These are phyloP conservation scores for Colletotrichum destructivum DNA, from an alignment of 2,329 filamentous ascomycete genomes.

Conservation along the genomic window DNA sequence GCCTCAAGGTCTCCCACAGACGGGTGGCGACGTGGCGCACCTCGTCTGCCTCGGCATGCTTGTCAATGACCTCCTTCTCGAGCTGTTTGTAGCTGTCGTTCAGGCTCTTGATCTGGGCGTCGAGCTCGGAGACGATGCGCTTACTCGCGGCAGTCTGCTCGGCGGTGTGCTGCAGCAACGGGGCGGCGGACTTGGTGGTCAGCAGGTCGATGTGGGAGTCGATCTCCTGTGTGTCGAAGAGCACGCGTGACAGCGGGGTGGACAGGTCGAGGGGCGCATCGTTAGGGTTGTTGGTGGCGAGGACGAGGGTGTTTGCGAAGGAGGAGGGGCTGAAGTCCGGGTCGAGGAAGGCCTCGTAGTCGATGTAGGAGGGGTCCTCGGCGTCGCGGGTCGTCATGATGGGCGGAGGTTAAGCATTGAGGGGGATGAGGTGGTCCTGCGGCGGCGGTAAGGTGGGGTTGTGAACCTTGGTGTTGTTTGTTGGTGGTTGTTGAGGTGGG, in stretches of 20 bases:
- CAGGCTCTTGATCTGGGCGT: conserved; percentile 83
- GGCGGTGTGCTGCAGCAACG: conserved; percentile 84
- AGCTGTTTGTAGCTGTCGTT: conserved; percentile 89
- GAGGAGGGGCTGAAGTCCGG: conserved; percentile 84
- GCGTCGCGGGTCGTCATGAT: conserved; percentile 56
- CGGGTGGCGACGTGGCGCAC: conserved; percentile 83
- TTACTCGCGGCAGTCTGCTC: conserved; percentile 81
- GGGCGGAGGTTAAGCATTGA: conserved; percentile 21
- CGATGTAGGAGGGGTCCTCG: conserved; percentile 87
- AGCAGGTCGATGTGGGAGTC: conserved; percentile 95
- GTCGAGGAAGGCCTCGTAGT: conserved; percentile 92
- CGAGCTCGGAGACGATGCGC: conserved; percentile 81
- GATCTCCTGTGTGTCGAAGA: conserved; percentile 97
- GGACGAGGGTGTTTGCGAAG: conserved; percentile 92
- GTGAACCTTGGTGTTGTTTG: background rate
- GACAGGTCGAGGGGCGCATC: conserved; percentile 94
- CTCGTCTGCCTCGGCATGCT: conserved; percentile 89
- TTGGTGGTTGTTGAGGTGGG: background rate
- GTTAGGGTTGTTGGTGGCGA: conserved; percentile 91
- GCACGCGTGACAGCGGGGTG: conserved; percentile 90
- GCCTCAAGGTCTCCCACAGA: conserved; percentile 83
- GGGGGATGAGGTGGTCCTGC: background rate
- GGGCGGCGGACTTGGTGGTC: conserved; percentile 86
- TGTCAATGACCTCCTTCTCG: conserved; percentile 87
- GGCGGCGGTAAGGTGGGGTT: background rate